Evolutionary conservation across 1,139 yeast species (phyloP), one percentile per base, ranked within the genome.

Genomic region (Protomyces inundatus): DNA sequence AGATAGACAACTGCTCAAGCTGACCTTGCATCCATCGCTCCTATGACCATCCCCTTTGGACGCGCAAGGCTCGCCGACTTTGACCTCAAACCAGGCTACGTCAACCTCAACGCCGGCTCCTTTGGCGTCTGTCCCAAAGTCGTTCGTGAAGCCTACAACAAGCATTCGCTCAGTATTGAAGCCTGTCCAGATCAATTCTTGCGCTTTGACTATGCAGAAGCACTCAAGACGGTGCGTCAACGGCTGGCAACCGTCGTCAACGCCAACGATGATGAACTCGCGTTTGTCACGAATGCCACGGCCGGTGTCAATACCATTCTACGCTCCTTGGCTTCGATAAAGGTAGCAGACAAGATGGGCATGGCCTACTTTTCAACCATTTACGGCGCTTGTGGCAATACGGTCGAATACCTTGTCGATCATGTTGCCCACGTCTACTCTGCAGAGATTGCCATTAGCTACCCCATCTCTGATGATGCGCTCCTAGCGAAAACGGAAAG

Each of bases 261-360:
- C 55, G 77, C 81, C 64, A 82, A 65, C 12, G 73, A 74, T 61
- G 75, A 74, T 56, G 76, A 78, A 68, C 69, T 84, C 65, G 86
- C 82, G 0, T 72, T 84, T 45, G 81, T 81, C 1, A 74, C 77
- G 10, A 86, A 86, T 70, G 88, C 90, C 3, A 84, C 90, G 3
- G 75, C 81, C 4, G 89, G 85, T 1, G 79, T 84, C 57, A 85
- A 86, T 71, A 76, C 84, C 0, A 80, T 86, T 1, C 75, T 86
- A 64, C 75, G 89, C 67, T 81, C 86, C 48, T 77, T 75, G 56
- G 48, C 48, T 10, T 42, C 48, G 12, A 16, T 10, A 5, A 50
- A 57, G n/a, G 82, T 82, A 1, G 82, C 84, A 70, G 63, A 74
- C 6, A 74, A 77, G 61, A 85, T 84, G n/a, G 80, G 77, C 61